Evolutionary conservation across 1,284 basidiomycete genomes (phyloP), one percentile per base, ranked within the genome.

Genomic region (Sanghuangporus sanghuang): DNA sequence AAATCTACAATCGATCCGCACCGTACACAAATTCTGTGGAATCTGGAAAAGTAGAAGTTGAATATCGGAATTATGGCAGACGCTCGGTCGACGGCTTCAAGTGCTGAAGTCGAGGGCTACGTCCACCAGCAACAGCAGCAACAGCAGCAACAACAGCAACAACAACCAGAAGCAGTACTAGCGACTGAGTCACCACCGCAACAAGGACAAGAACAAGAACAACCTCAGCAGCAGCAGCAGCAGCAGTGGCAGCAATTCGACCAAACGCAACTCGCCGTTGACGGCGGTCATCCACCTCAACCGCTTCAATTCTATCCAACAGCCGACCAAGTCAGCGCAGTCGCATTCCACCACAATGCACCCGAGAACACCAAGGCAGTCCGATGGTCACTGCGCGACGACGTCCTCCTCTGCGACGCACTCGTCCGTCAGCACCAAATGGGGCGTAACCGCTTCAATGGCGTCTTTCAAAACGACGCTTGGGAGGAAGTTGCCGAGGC

Each of bases 361-460:
- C 27, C 27, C 5, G 27, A 32, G 3, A 49, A 49, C 21, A 57
- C 55, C 18, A 64, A 64, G 39, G 35, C 57, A 2, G 59, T 57
- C 8, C 27, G 57, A 44, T 64, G 62, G 62, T 59, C 62, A 8
- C 8, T 57, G 46, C 57, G 62, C 49, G 62, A 64, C 46, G 62
- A 64, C 57, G n/a, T 59, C 11, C 18, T 35, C 3, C 62, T 64
- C 12, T 36, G 48, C 21, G 62, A 64, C 35, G 62, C 62, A 8
- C 62, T 64, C 9, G 42, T 64, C 18, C 36, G 21, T 5, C 57
- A 64, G 36, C 50, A 54, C 14, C 27, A 27, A 2, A 12, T 64
- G 11, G 62, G 62, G 16, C 12, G 62, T 6, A 54, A 32, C 27
- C 56, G 57, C 8, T 49, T 59, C 35, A 46, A 18, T 21, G 57